Evolutionary conservation across 2,329 filamentous ascomycete species (phyloP).

Genomic region (Acrocalymma vagum): DNA sequence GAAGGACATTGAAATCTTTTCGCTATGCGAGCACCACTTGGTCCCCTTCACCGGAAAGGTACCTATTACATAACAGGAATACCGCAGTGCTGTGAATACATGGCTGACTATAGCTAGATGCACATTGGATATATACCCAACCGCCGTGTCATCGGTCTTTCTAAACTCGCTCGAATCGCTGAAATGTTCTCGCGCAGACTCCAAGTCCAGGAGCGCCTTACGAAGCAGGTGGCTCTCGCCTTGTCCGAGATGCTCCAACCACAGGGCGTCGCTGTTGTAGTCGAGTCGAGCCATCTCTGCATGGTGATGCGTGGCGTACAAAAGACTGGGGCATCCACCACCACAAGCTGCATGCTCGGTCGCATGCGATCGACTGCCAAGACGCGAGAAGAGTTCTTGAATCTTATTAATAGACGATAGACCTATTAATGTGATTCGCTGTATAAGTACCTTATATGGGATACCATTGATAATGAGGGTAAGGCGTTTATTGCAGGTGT

Average conservation of each 20-base stretch:
- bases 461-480: slow-evolving; percentile 1
- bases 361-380: slow-evolving; percentile 93
- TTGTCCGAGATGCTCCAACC: slow-evolving; percentile 93
- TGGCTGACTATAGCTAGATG: slow-evolving; percentile 69
- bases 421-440: neutral
- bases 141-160: slow-evolving; percentile 90
- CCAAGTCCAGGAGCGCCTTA: slow-evolving; percentile 95
- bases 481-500: slow-evolving; percentile 28
- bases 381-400: slow-evolving; percentile 95
- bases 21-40: slow-evolving; percentile 95
- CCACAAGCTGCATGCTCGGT: slow-evolving; percentile 97
- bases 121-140: slow-evolving; percentile 98
- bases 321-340: slow-evolving; percentile 86
- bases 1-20: slow-evolving; percentile 95
- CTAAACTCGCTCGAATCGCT: slow-evolving; percentile 92
- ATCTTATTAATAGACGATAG: slow-evolving; percentile 60
- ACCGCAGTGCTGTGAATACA: neutral
- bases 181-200: slow-evolving; percentile 95
- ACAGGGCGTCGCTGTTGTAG: slow-evolving; percentile 94
- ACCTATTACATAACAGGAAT: slow-evolving; percentile 29
- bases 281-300: slow-evolving; percentile 95
- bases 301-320: slow-evolving; percentile 99
- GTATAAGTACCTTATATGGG: neutral
- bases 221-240: slow-evolving; percentile 93
- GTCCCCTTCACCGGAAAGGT: slow-evolving; percentile 97